phyloP scores from a whole-genome alignment of 2,329 filamentous ascomycete species.

The Pestalotiopsis sp. region DNA sequence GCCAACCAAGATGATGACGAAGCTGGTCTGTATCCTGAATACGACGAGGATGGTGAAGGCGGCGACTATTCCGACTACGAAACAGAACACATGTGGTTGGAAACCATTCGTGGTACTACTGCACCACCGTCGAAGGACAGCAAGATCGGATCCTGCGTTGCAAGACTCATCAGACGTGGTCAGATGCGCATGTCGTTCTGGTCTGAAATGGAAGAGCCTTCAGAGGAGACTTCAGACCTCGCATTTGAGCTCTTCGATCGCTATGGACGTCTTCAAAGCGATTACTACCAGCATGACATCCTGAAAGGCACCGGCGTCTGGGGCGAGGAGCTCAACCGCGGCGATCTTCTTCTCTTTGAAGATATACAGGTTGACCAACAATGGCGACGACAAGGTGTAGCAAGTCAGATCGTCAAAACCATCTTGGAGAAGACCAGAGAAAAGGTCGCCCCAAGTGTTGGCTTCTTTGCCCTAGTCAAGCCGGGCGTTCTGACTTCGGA shows the following conservation, averaged over 20 bases:
- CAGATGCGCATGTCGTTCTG: neutral
- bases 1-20: neutral
- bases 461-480: conserved; percentile 22
- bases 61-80: neutral
- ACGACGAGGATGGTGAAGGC: too few species aligned
- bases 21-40: too few species aligned
- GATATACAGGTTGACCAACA: conserved; percentile 15
- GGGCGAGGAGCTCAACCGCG: conserved; percentile 31
- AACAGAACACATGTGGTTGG: neutral
- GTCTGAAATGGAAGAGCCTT: neutral
- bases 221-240: conserved; percentile 17
- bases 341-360: conserved; percentile 28
- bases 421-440: conserved; percentile 28
- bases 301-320: conserved; percentile 30
- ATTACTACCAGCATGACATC: conserved; percentile 31
- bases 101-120: neutral
- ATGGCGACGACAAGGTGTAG: conserved; percentile 30
- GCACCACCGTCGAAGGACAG: neutral
- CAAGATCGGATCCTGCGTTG: neutral
- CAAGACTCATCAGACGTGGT: neutral
- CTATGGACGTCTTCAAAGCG: conserved; percentile 36
- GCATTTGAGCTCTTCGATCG: conserved; percentile 39
- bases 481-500: conserved; percentile 20
- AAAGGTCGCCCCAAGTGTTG: conserved; percentile 7
- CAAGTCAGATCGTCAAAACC: conserved; percentile 29